Conservation (phyloP, 306 rosid genomes). For the Ammopiptanthus mongolicus region DNA sequence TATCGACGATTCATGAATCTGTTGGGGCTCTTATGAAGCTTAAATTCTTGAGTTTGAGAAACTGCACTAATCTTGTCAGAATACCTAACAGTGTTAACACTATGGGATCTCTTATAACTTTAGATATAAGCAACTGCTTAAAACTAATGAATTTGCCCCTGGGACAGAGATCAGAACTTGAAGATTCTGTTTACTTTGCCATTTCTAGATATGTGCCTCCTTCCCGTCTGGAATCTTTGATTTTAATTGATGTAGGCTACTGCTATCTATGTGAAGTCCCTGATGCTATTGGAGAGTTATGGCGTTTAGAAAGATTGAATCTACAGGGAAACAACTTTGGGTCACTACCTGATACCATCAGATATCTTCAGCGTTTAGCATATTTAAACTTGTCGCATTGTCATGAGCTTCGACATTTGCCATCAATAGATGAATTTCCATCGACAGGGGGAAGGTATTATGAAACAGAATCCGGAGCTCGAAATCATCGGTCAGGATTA, state of each 20-base stretch:
- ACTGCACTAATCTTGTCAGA: background rate
- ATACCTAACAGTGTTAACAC: background rate
- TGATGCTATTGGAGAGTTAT: background rate
- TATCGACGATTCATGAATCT: background rate
- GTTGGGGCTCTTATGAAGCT: background rate
- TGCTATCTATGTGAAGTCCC: conserved; percentile 1
- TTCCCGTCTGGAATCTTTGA: background rate
- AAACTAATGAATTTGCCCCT: background rate
- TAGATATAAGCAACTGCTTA: conserved; percentile 9
- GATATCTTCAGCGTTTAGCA: background rate
- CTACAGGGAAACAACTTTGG: background rate
- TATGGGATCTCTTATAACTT: conserved; percentile 9
- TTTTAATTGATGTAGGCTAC: background rate
- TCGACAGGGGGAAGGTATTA: background rate
- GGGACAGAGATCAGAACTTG: background rate
- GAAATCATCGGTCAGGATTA: background rate
- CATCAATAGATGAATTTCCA: background rate
- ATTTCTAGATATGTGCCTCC: too few relatives aligned
- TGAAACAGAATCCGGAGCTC: background rate
- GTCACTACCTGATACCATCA: background rate
- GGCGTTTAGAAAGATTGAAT: conserved; percentile 5
- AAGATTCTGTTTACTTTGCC: too few relatives aligned
- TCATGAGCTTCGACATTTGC: background rate
- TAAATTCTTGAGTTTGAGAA: conserved; percentile 9
- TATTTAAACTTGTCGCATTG: conserved; percentile 4